phyloP scores from a whole-genome alignment of 768 basidiomycete species.

The Tulasnella sp. region DNA sequence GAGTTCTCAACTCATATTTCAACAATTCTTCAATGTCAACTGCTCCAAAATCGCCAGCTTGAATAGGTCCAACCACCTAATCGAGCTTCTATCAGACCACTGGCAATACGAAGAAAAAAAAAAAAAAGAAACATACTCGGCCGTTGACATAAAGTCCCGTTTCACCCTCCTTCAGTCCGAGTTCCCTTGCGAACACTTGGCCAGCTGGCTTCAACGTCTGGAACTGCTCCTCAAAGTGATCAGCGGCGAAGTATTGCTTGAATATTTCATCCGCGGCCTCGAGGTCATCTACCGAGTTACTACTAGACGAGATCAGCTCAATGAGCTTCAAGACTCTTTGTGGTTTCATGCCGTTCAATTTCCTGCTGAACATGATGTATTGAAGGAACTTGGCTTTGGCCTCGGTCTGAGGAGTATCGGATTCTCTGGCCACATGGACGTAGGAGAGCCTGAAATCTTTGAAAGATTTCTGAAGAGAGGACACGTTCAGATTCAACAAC shows the following conservation, averaged over 20 bases:
- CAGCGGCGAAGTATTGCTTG: too few relatives aligned
- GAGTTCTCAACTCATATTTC: slow-evolving; percentile 57
- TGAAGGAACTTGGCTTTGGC: too few relatives aligned
- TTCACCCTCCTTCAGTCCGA: slow-evolving; percentile 49
- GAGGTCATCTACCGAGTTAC: too few relatives aligned
- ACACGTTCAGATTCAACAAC: slow-evolving; percentile 9
- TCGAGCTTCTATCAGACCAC: not conserved
- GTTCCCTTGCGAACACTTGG: slow-evolving; percentile 38
- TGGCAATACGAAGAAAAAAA: slow-evolving; percentile 1
- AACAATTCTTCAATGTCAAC: slow-evolving; percentile 65
- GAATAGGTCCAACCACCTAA: slow-evolving; percentile 69
- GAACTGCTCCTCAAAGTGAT: too few relatives aligned
- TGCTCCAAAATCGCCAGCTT: slow-evolving; percentile 41
- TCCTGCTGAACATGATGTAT: too few relatives aligned
- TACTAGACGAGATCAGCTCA: too few relatives aligned
- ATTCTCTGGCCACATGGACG: slow-evolving; percentile 11
- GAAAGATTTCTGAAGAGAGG: slow-evolving; percentile 19
- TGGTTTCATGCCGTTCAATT: too few relatives aligned
- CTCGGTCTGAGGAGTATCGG: not conserved
- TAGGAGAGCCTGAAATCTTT: slow-evolving; percentile 29
- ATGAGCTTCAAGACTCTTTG: too few relatives aligned
- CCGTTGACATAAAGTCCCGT: slow-evolving; percentile 68
- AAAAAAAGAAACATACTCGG: slow-evolving; percentile 40
- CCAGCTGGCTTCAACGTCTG: too few relatives aligned
- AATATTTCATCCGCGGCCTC: too few relatives aligned